Conservation (phyloP, 257 asterid genomes). For the Solanum pennellii region DNA sequence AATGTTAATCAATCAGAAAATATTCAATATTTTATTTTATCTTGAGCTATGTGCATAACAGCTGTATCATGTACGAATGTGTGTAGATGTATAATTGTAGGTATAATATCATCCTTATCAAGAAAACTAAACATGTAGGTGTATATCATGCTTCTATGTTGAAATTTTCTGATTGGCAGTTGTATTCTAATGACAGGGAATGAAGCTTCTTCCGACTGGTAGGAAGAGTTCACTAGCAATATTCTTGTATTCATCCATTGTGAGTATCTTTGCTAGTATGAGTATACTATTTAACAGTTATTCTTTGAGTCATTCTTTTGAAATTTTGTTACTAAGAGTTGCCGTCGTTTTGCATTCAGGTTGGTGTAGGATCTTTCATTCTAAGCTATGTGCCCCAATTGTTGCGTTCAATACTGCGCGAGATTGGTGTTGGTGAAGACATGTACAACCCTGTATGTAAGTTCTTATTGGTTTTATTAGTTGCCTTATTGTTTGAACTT, state of each 20-base stretch:
- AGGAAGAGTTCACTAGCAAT: conserved; percentile 63
- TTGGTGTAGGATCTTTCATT: conserved; percentile 73
- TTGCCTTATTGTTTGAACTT: background rate
- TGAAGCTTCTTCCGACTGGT: conserved; percentile 96
- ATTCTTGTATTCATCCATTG: conserved; percentile 63
- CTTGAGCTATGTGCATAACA: background rate
- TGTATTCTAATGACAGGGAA: conserved; percentile 51
- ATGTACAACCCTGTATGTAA: conserved; percentile 89
- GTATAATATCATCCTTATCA: background rate
- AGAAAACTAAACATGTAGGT: background rate
- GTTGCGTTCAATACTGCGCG: conserved; percentile 35
- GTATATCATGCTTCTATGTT: background rate
- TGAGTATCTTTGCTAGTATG: conserved; percentile 26
- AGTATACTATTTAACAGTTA: background rate
- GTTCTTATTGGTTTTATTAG: conserved; percentile 28
- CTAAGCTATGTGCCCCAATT: conserved; percentile 47
- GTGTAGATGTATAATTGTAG: background rate
- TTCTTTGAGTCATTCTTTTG: background rate
- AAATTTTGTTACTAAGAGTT: background rate
- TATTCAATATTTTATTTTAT: background rate
- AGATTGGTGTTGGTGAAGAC: conserved; percentile 78
- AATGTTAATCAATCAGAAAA: background rate
- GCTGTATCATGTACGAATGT: background rate
- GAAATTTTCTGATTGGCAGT: background rate
- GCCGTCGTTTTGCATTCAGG: conserved; percentile 25